Evolutionary conservation across 2,329 filamentous ascomycete species (phyloP), one percentile per base, ranked within the genome.

Genomic region (Fusarium circinatum): DNA sequence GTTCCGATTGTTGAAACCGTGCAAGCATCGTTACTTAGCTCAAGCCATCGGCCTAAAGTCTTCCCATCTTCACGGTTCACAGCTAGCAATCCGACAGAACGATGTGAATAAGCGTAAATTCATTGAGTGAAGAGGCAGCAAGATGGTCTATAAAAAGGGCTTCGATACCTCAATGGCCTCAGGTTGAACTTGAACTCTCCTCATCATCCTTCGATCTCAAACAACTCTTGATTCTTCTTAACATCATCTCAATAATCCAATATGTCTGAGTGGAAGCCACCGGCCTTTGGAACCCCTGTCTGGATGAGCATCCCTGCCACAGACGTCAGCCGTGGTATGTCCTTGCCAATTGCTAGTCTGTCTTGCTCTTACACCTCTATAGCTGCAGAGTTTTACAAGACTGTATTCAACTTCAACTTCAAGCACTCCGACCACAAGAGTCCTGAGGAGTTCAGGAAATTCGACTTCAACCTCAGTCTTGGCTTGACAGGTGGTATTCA

Each of bases 241-340:
- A 24, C n/a, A 47, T 13, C 34, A 41, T 38, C 26, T 14, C 9
- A 38, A 28, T 10, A 4, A 8, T 5, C n/a, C 47, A 47, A 30
- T 49, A 79, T 79, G 76, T 65, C 77, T 30, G 78, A 79, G 3
- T 80, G 79, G 79, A 80, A 79, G 45, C 77, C 78, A 17, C 79
- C 79, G 4, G 71, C 71, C 45, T 78, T 76, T 65, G 79, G 79
- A 32, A 74, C 72, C 15, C 79, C 79, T 6, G 66, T 77, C 22
- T 80, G 79, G 79, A 74, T 80, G 70, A 66, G 62, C 11, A 80
- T 80, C 28, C 76, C 79, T n/a, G 79, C 79, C 36, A 73, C 48
- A 6, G 71, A 80, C 41, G 76, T 80, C 20, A 39, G 44, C 15
- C 76, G 79, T 66, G 79, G 79, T 79, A 65, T 30, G 71, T 60